Evolutionary conservation across 2,329 filamentous ascomycete species (phyloP), one percentile per base, ranked within the genome.

Genomic region (Boeremia lycopersici): DNA sequence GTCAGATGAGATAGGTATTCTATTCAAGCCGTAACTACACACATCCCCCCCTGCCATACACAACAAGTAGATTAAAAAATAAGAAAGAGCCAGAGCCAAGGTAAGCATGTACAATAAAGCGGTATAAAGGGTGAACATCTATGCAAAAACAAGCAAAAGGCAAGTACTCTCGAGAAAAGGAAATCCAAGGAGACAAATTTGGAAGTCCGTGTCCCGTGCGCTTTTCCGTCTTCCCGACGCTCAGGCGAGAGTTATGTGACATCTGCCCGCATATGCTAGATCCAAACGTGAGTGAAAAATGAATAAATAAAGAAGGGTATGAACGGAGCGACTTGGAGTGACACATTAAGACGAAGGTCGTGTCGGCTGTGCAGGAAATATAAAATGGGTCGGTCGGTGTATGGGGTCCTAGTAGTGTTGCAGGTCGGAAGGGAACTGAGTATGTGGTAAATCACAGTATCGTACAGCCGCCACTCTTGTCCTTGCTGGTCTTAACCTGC

Each of bases 401-500:
- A 47, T n/a, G 26, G 25, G 17, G 41, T 42, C 23, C n/a, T 23
- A 29, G 12, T 33, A 23, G 40, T 39, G 36, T 45, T 9, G 39
- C 19, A 13, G 30, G 17, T 9, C 12, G 42, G 11, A 13, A 33
- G 31, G 31, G 38, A 53, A 30, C 17, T 43, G 29, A 34, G 48
- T 38, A 19, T 47, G 49, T 58, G 52, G 39, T 41, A 29, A 41
- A 61, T 61, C 54, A 68, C 28, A 67, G 54, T 54, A 81, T 67
- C 17, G 68, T 68, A 62, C 76, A 79, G 42, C 74, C 71, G 59
- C 67, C 68, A 44, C 75, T 72, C 64, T 79, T 78, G 67, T 82
- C 79, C 64, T 79, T 81, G 60, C 73, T 74, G 48, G 75, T 79
- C 74, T 82, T 82, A 63, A 82, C 80, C 53, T 78, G 76, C 28